A percentile compares a stretch with the other conserved stretches of the same genome.
phyloP scores from a whole-genome alignment of 306 rosid genomes.

The Begonia loranthoides region DNA sequence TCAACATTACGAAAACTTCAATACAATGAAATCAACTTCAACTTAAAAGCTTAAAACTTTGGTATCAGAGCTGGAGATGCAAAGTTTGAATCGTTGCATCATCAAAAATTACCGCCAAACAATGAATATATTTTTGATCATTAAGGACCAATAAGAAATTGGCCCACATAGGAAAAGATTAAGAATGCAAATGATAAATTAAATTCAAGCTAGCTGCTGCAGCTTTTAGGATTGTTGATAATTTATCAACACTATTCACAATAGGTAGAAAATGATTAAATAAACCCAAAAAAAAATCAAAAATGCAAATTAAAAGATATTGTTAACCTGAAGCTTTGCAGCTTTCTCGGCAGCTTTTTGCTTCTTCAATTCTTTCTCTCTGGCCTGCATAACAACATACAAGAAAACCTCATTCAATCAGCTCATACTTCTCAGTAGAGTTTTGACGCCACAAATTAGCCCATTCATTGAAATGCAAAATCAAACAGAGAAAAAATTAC shows the following conservation, averaged over 20 bases:
- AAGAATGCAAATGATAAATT: constrained; percentile 4
- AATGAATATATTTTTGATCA: too few relatives aligned
- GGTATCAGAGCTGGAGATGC: too few relatives aligned
- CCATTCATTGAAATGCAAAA: background rate
- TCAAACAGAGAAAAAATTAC: constrained; percentile 8
- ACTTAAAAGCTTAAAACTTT: too few relatives aligned
- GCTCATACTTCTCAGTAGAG: too few relatives aligned
- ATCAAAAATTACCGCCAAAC: too few relatives aligned
- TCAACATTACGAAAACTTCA: background rate
- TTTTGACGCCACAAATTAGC: background rate
- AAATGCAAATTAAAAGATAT: background rate
- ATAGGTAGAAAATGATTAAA: constrained; percentile 4
- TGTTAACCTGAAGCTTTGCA: constrained; percentile 53
- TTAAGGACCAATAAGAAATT: too few relatives aligned
- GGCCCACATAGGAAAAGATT: background rate
- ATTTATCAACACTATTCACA: background rate
- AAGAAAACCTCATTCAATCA: background rate
- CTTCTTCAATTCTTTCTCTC: constrained; percentile 82
- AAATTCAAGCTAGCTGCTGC: too few relatives aligned
- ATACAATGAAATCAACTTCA: too few relatives aligned
- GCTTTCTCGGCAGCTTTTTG: constrained; percentile 68
- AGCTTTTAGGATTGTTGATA: too few relatives aligned
- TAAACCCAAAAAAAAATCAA: background rate
- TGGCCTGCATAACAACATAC: constrained; percentile 36
- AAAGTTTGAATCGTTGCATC: too few relatives aligned